Evolutionary conservation across 164 flowering plant species (phyloP).

Genomic region (Umbellularia californica): DNA sequence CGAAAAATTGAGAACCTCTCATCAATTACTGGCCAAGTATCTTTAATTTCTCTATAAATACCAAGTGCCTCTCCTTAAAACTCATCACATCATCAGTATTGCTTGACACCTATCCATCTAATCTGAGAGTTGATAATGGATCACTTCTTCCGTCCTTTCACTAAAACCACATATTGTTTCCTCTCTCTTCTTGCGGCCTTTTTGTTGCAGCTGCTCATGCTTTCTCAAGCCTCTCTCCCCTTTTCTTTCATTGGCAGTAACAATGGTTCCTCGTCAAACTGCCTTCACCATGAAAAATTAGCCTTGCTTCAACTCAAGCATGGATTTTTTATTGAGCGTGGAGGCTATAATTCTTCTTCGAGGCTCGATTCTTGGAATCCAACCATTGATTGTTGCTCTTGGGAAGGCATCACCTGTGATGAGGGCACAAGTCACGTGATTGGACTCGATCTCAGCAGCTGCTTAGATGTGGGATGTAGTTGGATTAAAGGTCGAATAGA

Average conservation of each 20-base stretch:
- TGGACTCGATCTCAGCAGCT: conserved; percentile 26
- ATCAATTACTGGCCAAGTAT: too few species aligned
- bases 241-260: neutral
- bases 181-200: conserved; percentile 8
- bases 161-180: neutral
- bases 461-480: conserved; percentile 9
- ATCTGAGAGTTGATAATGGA: too few species aligned
- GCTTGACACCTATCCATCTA: too few species aligned
- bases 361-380: conserved; percentile 28
- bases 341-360: neutral
- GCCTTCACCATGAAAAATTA: conserved; percentile 27
- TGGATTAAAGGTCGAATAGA: conserved; percentile 13
- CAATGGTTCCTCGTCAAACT: conserved; percentile 8
- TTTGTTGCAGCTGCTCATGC: neutral
- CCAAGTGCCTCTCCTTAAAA: too few species aligned
- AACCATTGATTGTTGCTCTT: conserved; percentile 27
- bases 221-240: too few species aligned
- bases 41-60: too few species aligned
- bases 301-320: conserved; percentile 8
- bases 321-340: neutral
- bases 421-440: conserved; percentile 20
- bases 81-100: too few species aligned
- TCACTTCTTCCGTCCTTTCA: neutral
- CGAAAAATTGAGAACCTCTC: too few species aligned
- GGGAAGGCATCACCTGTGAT: conserved; percentile 38